Percentiles rank a stretch among this genome's conserved stretches.
Conservation (phyloP, 2,329 filamentous ascomycete species). For the Trichoderma lentiforme region DNA sequence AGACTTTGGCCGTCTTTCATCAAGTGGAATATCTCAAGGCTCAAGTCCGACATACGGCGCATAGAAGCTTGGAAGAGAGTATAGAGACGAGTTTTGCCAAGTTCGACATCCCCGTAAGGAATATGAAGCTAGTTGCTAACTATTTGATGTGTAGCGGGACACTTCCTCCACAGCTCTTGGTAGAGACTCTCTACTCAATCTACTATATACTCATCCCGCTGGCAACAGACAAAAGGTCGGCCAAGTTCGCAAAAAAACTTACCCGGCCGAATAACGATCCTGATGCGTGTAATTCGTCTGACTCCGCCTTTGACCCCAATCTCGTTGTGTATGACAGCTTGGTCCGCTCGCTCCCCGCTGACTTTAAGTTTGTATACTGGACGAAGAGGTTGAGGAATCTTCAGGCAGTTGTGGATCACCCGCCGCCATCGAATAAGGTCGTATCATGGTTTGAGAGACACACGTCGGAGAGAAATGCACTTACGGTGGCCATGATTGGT, state of each 20-base stretch:
- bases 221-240: too few relatives aligned
- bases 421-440: not conserved
- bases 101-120: not conserved
- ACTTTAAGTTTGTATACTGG: not conserved
- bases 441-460: not conserved
- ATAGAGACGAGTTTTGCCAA: not conserved
- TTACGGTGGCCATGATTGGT: not conserved
- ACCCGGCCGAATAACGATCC: too few relatives aligned
- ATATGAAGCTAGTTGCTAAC: too few relatives aligned
- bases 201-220: too few relatives aligned
- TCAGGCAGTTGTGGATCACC: not conserved
- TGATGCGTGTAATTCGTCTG: not conserved
- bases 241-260: too few relatives aligned
- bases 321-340: not conserved
- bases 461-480: not conserved
- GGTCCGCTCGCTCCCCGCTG: not conserved
- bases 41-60: not conserved
- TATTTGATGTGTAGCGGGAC: not conserved
- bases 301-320: not conserved
- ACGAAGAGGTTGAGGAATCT: not conserved
- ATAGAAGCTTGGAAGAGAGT: not conserved
- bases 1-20: not conserved
- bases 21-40: not conserved
- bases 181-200: not conserved
- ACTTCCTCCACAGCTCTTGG: not conserved